Evolutionary conservation across 2,329 filamentous ascomycete genomes (phyloP), one percentile per base, ranked within the genome.

Genomic region (Colletotrichum tanaceti): DNA sequence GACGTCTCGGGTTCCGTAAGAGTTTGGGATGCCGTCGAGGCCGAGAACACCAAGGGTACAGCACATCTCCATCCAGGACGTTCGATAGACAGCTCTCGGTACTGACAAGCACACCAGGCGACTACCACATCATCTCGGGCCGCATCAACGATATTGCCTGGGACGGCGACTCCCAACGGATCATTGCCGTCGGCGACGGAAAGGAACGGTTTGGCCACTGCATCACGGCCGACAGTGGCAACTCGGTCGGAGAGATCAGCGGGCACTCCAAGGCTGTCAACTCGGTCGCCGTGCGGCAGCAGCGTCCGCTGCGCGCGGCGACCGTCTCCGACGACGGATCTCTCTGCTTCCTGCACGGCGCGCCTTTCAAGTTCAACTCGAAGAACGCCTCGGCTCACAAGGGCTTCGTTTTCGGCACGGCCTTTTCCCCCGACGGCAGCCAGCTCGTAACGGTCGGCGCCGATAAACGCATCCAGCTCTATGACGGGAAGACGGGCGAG

Each of bases 101-200:
- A 58, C 67, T 70, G 46, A 70, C 49, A 20, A 38, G 39, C 55
- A 46, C 16, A 22, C 43, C 71, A 86, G 86, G 94, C 73, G 95
- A 98, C 80, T 98, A 97, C 81, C 87, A 90, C 76, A 98, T 98
- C 80, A 94, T 98, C 75, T 94, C 93, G 41, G 96, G 96, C 14
- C 91, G 93, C 62, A 95, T 99, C 81, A 97, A 97, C 78, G 96
- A 99, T 78, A 89, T 99, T 72, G 95, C 94, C 1, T 99, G 96
- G 94, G 96, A 98, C 76, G 95, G 94, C 65, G 96, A 99, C 80
- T 97, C 93, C 70, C 94, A 98, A 83, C 91, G 96, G 58, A 91
- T 99, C 76, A 98, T 98, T 75, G 96, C 95, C 4, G 95, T 99
- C 5, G 96, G 96, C 52, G 93, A 98, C 74, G 96, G 96, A 59